A percentile compares a stretch with the other conserved stretches of the same genome.
phyloP scores from a whole-genome alignment of 2,329 filamentous ascomycete species.

The Xylaria sp. region DNA sequence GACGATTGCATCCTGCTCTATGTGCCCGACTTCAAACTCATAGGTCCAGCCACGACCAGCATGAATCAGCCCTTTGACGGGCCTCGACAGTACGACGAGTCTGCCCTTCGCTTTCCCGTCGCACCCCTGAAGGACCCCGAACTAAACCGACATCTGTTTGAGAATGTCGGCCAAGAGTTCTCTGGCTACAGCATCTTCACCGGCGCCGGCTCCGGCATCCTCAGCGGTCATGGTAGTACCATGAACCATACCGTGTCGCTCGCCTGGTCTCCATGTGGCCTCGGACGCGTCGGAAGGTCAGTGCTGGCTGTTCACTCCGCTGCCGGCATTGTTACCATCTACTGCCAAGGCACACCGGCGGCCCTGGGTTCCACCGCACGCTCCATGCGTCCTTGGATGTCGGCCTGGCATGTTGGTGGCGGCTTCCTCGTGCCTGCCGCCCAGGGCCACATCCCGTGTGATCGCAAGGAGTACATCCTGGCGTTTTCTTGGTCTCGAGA shows the following conservation, averaged over 20 bases:
- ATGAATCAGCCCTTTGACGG: conserved; percentile 17
- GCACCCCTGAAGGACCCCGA: conserved; percentile 26
- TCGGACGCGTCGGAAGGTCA: conserved; percentile 50
- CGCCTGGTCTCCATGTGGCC: conserved; percentile 53
- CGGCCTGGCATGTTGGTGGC: conserved; percentile 53
- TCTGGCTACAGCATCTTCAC: conserved; percentile 31
- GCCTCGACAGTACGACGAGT: conserved; percentile 31
- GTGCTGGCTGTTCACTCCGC: conserved; percentile 48
- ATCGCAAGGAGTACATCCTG: conserved; percentile 37
- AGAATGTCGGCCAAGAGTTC: conserved; percentile 24
- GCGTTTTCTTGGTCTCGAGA: conserved; percentile 51
- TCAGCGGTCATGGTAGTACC: conserved; percentile 45
- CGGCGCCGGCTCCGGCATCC: conserved; percentile 42
- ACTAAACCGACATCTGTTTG: conserved; percentile 31
- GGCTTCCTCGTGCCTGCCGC: conserved; percentile 44
- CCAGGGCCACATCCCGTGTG: conserved; percentile 28
- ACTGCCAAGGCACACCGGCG: conserved; percentile 43
- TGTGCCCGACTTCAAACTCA: conserved; percentile 40
- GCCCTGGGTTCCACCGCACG: conserved; percentile 25
- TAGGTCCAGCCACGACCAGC: background rate
- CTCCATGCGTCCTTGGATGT: conserved; percentile 43
- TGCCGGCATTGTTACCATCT: conserved; percentile 44
- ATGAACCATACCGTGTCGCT: conserved; percentile 51
- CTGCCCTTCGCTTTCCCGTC: conserved; percentile 30
- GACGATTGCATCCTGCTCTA: conserved; percentile 51